phyloP scores from a whole-genome alignment of 768 basidiomycete genomes.

The Pisolithus albus region DNA sequence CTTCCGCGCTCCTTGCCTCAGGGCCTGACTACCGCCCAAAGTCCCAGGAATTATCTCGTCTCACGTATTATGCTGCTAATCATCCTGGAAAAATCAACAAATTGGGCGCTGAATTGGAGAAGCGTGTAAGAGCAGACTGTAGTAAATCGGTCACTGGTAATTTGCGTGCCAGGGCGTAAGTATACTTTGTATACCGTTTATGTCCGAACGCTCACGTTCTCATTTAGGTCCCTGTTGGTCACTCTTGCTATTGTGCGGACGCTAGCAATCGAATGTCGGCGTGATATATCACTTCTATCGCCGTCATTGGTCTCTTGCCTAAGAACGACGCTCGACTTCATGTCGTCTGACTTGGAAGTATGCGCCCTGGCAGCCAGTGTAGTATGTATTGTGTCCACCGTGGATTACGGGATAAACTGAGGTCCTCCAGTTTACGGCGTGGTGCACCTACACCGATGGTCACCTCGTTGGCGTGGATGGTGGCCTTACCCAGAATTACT shows the following conservation, averaged over 20 bases:
- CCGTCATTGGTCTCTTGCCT: constrained; percentile 62
- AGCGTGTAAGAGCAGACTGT: constrained; percentile 57
- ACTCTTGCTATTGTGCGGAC: constrained; percentile 77
- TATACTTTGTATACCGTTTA: constrained; percentile 10
- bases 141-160: constrained; percentile 66
- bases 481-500: constrained; percentile 60
- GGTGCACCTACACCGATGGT: constrained; percentile 89
- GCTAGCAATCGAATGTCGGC: constrained; percentile 79
- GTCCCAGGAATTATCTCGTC: constrained; percentile 74
- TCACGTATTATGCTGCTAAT: constrained; percentile 85
- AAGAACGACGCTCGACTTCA: constrained; percentile 45
- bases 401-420: not conserved
- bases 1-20: constrained; percentile 64
- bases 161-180: constrained; percentile 72
- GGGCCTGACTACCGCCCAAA: constrained; percentile 77
- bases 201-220: not conserved
- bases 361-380: constrained; percentile 72
- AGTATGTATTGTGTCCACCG: constrained; percentile 39
- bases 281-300: constrained; percentile 72
- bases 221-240: constrained; percentile 63
- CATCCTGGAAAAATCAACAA: constrained; percentile 75
- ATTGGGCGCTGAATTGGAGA: constrained; percentile 70
- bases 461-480: constrained; percentile 75
- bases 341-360: constrained; percentile 67
- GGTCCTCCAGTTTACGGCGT: constrained; percentile 68